Conservation (phyloP, 2,329 filamentous ascomycete genomes). For the Exophiala bonariae region DNA sequence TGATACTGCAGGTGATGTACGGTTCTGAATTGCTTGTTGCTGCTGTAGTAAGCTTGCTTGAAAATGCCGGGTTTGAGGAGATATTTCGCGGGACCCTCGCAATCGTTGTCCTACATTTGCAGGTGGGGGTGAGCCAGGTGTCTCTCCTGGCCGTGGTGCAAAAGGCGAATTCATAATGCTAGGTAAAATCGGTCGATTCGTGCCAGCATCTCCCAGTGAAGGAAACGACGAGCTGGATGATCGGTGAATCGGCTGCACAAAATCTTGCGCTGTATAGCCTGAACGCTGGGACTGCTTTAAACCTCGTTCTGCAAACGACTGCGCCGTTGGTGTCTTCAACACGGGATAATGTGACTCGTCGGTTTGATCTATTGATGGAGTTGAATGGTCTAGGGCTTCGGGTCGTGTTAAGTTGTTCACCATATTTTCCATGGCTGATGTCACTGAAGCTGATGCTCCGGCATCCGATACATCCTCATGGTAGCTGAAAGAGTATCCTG, state of each 20-base stretch:
- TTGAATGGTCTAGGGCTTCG: conserved; percentile 35
- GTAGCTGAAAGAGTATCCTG: conserved; percentile 1
- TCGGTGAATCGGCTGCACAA: conserved; percentile 21
- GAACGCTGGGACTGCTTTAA: conserved; percentile 2
- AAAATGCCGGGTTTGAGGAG: conserved; percentile 9
- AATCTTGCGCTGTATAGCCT: conserved; percentile 18
- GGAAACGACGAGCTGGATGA: conserved; percentile 12
- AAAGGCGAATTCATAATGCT: conserved; percentile 49
- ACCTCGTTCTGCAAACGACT: conserved; percentile 4
- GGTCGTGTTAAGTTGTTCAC: conserved; percentile 56
- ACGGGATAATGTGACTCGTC: neutral
- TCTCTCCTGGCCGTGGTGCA: conserved; percentile 43
- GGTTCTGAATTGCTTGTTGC: conserved; percentile 17
- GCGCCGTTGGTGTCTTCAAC: conserved; percentile 7
- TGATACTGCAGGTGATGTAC: conserved; percentile 18
- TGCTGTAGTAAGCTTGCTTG: conserved; percentile 7
- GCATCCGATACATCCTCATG: conserved; percentile 23
- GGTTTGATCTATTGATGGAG: neutral
- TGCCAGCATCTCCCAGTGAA: conserved; percentile 6
- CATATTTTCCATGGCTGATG: conserved; percentile 56
- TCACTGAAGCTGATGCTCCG: conserved; percentile 38
- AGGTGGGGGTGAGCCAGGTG: conserved; percentile 38
- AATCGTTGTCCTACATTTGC: conserved; percentile 29
- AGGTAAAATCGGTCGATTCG: conserved; percentile 32
- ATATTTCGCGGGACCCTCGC: neutral